Evolutionary conservation across 495 filamentous ascomycete species (phyloP).

Genomic region (Hypoxylon cercidicola): DNA sequence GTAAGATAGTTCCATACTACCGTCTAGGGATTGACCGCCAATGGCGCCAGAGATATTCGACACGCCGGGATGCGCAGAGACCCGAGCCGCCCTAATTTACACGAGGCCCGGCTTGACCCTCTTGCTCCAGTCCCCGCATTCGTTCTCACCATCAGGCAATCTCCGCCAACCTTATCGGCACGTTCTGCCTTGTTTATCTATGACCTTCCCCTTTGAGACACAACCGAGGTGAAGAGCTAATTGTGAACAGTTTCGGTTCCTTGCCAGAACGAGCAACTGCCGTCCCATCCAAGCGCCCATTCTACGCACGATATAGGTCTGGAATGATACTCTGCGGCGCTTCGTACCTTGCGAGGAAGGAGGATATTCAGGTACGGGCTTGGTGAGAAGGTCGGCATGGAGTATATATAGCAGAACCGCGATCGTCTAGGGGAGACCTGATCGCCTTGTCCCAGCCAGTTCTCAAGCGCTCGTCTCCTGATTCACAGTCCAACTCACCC

Average conservation of each 20-base stretch:
- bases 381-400: neutral
- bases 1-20: neutral
- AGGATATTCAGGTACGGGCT: conserved; percentile 31
- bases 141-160: conserved; percentile 24
- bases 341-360: conserved; percentile 37
- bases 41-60: conserved; percentile 20
- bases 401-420: conserved; percentile 16
- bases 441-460: neutral
- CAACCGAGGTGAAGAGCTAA: conserved; percentile 7
- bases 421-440: neutral
- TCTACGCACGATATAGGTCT: conserved; percentile 10
- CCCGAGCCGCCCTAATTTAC: conserved; percentile 8
- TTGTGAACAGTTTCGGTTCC: conserved; percentile 25
- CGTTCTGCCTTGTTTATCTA: conserved; percentile 28
- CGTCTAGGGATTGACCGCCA: conserved; percentile 10
- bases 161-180: conserved; percentile 42
- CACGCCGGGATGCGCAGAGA: conserved; percentile 10
- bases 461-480: neutral
- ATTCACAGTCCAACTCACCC: neutral
- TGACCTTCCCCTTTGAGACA: conserved; percentile 35
- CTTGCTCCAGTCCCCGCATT: conserved; percentile 23
- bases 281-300: conserved; percentile 9
- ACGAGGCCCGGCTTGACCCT: neutral
- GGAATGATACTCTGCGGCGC: conserved; percentile 20
- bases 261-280: conserved; percentile 38